These are phyloP conservation scores for Limonium bicolor DNA, from an alignment of 148 eudicot species.

Conservation along the genomic window DNA sequence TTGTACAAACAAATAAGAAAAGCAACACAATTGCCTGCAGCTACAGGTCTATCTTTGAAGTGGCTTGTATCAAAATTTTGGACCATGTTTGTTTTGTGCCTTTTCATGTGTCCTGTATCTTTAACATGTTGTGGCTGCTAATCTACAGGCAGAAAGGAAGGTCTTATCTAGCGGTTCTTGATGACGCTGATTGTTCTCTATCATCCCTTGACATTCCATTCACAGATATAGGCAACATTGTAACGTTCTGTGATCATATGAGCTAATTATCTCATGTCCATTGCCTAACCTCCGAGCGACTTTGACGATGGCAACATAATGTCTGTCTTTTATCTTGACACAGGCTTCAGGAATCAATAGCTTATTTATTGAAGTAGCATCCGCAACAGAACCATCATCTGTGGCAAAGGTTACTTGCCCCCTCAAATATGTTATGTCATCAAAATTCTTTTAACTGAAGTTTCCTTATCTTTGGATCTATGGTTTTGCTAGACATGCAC, in stretches of 20 bases:
- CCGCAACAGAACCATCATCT: conserved; percentile 65
- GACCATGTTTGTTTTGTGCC: conserved; percentile 2
- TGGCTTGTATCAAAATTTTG: not conserved
- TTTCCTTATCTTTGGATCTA: not conserved
- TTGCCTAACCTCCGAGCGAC: not conserved
- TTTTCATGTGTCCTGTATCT: not conserved
- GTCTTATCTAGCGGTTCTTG: conserved; percentile 65
- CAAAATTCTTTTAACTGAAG: no score
- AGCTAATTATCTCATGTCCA: not conserved
- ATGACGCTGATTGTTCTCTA: conserved; percentile 41
- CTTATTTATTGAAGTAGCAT: conserved; percentile 78
- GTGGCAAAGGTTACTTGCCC: conserved; percentile 99
- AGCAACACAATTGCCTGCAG: conserved; percentile 66
- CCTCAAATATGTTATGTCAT: no score
- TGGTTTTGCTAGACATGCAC: not conserved
- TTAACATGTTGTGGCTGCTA: no score
- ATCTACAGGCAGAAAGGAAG: conserved; percentile 87
- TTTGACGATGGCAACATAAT: not conserved
- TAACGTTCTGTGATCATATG: conserved; percentile 14
- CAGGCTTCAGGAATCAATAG: conserved; percentile 39
- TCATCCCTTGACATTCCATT: conserved; percentile 62
- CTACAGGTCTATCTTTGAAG: conserved; percentile 48
- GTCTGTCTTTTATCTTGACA: not conserved
- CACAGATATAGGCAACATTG: conserved; percentile 78
- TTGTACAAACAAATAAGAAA: conserved; percentile 23